Evolutionary conservation across 1,284 basidiomycete genomes (phyloP).

Genomic region (Austroboletus niveus): DNA sequence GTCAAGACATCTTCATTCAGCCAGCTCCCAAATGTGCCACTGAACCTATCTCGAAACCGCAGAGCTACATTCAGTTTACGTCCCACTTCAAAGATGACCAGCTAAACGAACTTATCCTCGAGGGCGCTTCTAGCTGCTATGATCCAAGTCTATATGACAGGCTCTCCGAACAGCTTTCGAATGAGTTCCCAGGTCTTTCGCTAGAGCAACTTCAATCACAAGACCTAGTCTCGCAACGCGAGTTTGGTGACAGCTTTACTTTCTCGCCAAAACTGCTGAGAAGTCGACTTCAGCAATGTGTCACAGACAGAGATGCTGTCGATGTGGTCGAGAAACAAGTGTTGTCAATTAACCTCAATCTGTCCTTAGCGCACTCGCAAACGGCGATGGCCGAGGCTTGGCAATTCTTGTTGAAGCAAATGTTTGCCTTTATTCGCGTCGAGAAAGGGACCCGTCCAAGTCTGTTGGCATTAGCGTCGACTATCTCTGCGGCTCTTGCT

Average conservation of each 20-base stretch:
- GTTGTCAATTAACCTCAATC: constrained; percentile 76
- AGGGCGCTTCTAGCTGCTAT: constrained; percentile 68
- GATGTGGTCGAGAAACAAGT: constrained; percentile 53
- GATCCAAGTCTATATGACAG: constrained; percentile 67
- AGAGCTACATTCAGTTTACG: constrained; percentile 59
- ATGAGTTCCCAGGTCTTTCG: constrained; percentile 51
- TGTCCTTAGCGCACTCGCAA: constrained; percentile 82
- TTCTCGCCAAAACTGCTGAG: constrained; percentile 60
- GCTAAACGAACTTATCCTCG: constrained; percentile 59
- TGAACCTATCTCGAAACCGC: constrained; percentile 43
- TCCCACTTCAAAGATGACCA: constrained; percentile 58
- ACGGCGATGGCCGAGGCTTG: constrained; percentile 75
- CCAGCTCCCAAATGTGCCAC: constrained; percentile 38
- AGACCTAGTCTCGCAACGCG: constrained; percentile 63
- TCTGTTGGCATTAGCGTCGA: constrained; percentile 59
- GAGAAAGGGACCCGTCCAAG: constrained; percentile 53
- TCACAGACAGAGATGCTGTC: constrained; percentile 38
- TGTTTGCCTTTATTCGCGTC: constrained; percentile 62
- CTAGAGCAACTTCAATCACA: constrained; percentile 66
- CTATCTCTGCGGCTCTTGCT: constrained; percentile 66
- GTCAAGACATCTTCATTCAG: constrained; percentile 66
- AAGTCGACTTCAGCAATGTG: constrained; percentile 52
- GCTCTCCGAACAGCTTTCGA: constrained; percentile 45
- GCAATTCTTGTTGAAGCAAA: constrained; percentile 68
- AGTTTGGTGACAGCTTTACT: constrained; percentile 79